Evolutionary conservation across 1,284 basidiomycete species (phyloP), one percentile per base, ranked within the genome.

Genomic region (Schizopora paradoxa): DNA sequence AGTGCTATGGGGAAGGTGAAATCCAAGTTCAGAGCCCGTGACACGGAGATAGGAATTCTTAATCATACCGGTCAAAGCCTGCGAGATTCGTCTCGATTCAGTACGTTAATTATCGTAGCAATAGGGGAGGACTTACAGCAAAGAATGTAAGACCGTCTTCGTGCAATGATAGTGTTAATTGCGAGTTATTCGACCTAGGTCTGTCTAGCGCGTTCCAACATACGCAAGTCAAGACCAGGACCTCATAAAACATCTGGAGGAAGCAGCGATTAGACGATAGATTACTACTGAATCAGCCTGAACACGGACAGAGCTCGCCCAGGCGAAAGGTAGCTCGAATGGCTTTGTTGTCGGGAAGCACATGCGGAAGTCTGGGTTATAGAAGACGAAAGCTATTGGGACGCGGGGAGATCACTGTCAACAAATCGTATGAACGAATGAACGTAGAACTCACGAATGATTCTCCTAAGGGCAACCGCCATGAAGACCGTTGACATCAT

Each of bases 101-200:
- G n/a, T n/a, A n/a, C n/a, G n/a, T n/a, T n/a, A n/a, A n/a, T n/a
- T n/a, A n/a, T n/a, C n/a, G n/a, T n/a, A n/a, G n/a, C n/a, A n/a
- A n/a, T n/a, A n/a, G n/a, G n/a, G n/a, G 6, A 21, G 13, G 5
- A 49, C 51, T 29, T 25, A 56, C 54, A 33, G 45, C 8, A 42
- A 56, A 56, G 42, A 52, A 58, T 5, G 45, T 8, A 19, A 57
- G 44, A 13, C 57, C 56, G 31, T 58, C 55, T 6, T 51, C 48
- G 38, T 47, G 40, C 8, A 59, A 39, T 1, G 48, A 22, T 2
- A 38, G 23, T 7, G 31, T 21, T 16, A 59, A 36, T 4, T 43
- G 35, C 1, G 35, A 51, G 4, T 41, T 23, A 5, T 18, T 25
- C 2, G 8, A 34, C 8, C 57, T 56, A 5, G 57, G 57, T 8